Evolutionary conservation across 176 grass and related monocot genomes (phyloP).

Genomic region (Miscanthus lutarioriparius): DNA sequence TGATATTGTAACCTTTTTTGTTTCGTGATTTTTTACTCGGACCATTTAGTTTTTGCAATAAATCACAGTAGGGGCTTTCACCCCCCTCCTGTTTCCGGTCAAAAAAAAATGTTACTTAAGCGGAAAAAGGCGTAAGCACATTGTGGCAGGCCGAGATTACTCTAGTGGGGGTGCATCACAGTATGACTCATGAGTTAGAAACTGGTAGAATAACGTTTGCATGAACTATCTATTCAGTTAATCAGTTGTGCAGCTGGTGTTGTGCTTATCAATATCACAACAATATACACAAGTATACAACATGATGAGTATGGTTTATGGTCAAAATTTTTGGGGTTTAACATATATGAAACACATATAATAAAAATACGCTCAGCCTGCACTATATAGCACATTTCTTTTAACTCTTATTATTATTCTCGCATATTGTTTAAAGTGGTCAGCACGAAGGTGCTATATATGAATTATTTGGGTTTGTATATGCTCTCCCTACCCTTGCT

Average conservation of each 20-base stretch:
- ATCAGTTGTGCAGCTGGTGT: neutral
- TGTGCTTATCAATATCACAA: neutral
- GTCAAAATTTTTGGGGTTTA: too few species aligned
- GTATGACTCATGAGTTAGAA: neutral
- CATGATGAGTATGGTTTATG: neutral
- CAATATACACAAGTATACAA: neutral
- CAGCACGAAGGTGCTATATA: too few species aligned
- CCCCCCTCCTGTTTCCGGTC: too few species aligned
- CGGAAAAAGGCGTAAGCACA: neutral
- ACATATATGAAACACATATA: neutral
- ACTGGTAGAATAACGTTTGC: neutral
- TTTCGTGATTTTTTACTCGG: too few species aligned
- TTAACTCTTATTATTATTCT: too few species aligned
- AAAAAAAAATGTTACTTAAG: too few species aligned
- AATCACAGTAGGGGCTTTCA: too few species aligned
- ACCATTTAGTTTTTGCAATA: too few species aligned
- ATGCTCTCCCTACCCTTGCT: too few species aligned
- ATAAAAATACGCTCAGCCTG: neutral
- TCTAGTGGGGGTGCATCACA: neutral
- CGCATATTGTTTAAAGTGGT: too few species aligned
- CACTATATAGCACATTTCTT: neutral
- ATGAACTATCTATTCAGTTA: neutral
- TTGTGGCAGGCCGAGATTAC: slow-evolving; percentile 20
- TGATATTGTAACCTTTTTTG: too few species aligned
- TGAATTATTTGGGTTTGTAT: neutral